Percentiles rank a stretch among this genome's conserved stretches.
phyloP scores from a whole-genome alignment of 805 yeast genomes.

The Yarrowia sp. region DNA sequence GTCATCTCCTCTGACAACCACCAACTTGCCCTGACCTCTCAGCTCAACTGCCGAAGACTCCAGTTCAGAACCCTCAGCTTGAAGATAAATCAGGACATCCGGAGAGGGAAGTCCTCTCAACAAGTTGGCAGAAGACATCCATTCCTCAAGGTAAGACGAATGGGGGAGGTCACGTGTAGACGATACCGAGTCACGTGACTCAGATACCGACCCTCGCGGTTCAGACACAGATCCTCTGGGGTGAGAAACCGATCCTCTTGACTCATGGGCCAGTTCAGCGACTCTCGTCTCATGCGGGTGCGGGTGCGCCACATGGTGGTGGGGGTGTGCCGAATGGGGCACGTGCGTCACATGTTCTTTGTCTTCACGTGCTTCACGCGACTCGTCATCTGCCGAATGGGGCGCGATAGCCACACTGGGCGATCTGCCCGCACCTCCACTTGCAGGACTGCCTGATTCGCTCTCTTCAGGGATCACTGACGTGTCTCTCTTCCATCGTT shows the following conservation, averaged over 20 bases:
- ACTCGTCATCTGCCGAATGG: not conserved
- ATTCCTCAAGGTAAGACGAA: conserved; percentile 27
- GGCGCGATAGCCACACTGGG: conserved; percentile 4
- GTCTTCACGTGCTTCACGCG: not conserved
- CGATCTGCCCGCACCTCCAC: not conserved
- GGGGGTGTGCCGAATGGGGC: not conserved
- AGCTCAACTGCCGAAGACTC: conserved; percentile 33
- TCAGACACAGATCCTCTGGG: not conserved
- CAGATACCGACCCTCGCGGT: not conserved
- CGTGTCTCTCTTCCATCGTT: conserved; percentile 6
- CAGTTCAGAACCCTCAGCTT: conserved; percentile 30
- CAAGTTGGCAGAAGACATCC: conserved; percentile 33
- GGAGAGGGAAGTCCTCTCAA: conserved; percentile 35
- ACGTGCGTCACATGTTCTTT: no score
- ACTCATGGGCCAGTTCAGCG: not conserved
- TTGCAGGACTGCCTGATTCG: not conserved
- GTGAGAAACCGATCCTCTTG: not conserved
- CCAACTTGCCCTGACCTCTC: conserved; percentile 31
- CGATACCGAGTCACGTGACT: not conserved
- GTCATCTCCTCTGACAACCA: conserved; percentile 31
- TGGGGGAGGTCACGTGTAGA: not conserved
- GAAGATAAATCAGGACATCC: conserved; percentile 33
- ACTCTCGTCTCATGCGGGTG: not conserved
- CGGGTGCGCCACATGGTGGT: not conserved
- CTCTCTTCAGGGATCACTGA: not conserved